A percentile compares a stretch with the other conserved stretches of the same genome.
Evolutionary conservation across 331 rosid species (phyloP).

Genomic region (Stylosanthes scabra): DNA sequence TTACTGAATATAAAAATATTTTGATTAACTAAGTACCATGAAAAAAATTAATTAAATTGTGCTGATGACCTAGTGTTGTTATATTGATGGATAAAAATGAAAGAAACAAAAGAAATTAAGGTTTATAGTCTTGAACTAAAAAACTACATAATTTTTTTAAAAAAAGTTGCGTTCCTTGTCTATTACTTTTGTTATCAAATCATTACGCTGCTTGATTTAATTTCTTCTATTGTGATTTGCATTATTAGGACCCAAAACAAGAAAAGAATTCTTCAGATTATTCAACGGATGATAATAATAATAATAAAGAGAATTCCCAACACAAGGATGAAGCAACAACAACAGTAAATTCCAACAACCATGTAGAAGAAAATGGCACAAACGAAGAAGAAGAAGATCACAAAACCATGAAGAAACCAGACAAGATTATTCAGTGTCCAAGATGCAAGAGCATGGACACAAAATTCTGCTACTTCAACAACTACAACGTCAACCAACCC

Average conservation of each 20-base stretch:
- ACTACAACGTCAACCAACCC: slow-evolving; percentile 86
- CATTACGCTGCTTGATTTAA: not conserved
- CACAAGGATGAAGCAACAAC: slow-evolving; percentile 27
- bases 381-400: slow-evolving; percentile 42
- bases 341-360: slow-evolving; percentile 8
- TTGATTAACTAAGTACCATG: no score
- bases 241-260: slow-evolving; percentile 53
- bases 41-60: no score
- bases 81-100: no score
- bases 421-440: slow-evolving; percentile 77
- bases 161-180: slow-evolving; percentile 6
- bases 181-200: not conserved
- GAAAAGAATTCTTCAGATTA: slow-evolving; percentile 37
- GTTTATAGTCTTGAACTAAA: slow-evolving; percentile 5
- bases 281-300: slow-evolving; percentile 16
- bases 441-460: slow-evolving; percentile 75
- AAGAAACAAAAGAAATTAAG: not conserved
- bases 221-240: slow-evolving; percentile 8
- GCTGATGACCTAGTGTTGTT: no score
- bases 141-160: not conserved
- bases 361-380: slow-evolving; percentile 35
- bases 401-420: slow-evolving; percentile 70
- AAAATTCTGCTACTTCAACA: slow-evolving; percentile 81
- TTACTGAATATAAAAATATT: no score
- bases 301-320: slow-evolving; percentile 31